These are phyloP conservation scores for Metschnikowia cerradonensis DNA, from an alignment of 805 yeast genomes.

Conservation along the genomic window DNA sequence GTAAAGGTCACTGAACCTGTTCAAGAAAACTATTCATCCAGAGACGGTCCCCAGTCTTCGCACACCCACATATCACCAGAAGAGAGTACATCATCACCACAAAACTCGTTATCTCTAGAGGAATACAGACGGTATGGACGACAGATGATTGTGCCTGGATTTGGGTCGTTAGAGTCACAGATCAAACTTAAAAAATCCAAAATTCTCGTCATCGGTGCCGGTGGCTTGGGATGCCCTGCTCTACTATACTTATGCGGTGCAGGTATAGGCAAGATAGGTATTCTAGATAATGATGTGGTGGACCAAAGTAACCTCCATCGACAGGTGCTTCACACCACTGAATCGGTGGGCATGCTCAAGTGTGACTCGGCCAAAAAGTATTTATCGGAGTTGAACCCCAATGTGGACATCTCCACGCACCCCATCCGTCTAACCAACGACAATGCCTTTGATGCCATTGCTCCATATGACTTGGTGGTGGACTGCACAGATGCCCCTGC, in stretches of 20 bases:
- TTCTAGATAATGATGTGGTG: slow-evolving; percentile 82
- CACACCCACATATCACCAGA: too few relatives aligned
- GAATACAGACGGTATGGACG: slow-evolving; percentile 88
- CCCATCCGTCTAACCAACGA: slow-evolving; percentile 45
- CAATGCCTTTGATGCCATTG: slow-evolving; percentile 63
- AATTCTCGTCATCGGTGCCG: slow-evolving; percentile 87
- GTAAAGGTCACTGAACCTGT: background rate
- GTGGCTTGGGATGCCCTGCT: slow-evolving; percentile 95
- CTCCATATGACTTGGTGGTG: slow-evolving; percentile 67
- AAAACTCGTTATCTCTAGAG: slow-evolving; percentile 38
- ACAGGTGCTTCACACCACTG: slow-evolving; percentile 75
- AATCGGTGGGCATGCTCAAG: slow-evolving; percentile 64
- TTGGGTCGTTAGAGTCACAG: slow-evolving; percentile 56
- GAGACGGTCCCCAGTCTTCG: too few relatives aligned
- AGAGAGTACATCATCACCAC: background rate
- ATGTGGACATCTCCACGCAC: slow-evolving; percentile 52
- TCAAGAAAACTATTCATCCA: background rate
- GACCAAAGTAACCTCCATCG: slow-evolving; percentile 85
- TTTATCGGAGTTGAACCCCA: slow-evolving; percentile 60
- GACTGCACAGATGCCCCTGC: slow-evolving; percentile 96
- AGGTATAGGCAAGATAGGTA: slow-evolving; percentile 82
- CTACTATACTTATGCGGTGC: slow-evolving; percentile 79
- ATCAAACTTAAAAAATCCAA: slow-evolving; percentile 50
- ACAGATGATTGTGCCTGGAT: slow-evolving; percentile 87
- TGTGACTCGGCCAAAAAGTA: slow-evolving; percentile 71